Percentiles rank a stretch among this genome's conserved stretches.
These are phyloP conservation scores for Penicillium sp. DNA, from an alignment of 2,329 filamentous ascomycete genomes.

Conservation along the genomic window DNA sequence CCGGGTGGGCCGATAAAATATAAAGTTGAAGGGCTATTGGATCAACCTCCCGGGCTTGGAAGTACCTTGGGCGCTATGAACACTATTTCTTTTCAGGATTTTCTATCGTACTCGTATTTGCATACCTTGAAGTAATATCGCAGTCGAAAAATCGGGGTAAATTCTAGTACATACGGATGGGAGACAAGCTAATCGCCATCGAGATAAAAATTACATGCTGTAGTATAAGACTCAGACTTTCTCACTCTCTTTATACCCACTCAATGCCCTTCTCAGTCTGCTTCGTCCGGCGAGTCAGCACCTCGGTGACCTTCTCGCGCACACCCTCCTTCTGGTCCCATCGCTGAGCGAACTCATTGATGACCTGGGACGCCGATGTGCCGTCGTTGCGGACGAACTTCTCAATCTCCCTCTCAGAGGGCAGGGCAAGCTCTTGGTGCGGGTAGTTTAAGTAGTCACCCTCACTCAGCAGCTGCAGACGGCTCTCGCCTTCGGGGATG, in stretches of 20 bases:
- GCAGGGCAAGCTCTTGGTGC: constrained; percentile 69
- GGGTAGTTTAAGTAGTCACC: constrained; percentile 74
- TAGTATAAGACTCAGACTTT: constrained; percentile 11
- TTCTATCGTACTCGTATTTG: too few species aligned
- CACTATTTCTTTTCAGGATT: too few species aligned
- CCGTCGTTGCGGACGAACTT: constrained; percentile 47
- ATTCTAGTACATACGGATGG: constrained; percentile 27
- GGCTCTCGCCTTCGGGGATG: constrained; percentile 47
- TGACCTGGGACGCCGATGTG: constrained; percentile 61
- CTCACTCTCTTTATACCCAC: constrained; percentile 30
- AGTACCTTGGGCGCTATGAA: too few species aligned
- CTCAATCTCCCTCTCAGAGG: constrained; percentile 65
- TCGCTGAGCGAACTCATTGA: constrained; percentile 64
- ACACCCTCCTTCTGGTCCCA: constrained; percentile 71
- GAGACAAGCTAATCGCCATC: constrained; percentile 5
- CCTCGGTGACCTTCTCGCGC: constrained; percentile 68
- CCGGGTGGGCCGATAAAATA: constrained; percentile 5
- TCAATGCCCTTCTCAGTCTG: constrained; percentile 47
- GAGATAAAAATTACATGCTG: constrained; percentile 27
- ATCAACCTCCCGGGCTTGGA: too few species aligned
- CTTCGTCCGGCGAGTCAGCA: constrained; percentile 66
- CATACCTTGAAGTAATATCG: too few species aligned
- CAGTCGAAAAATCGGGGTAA: constrained; percentile 14
- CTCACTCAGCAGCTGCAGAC: constrained; percentile 65
- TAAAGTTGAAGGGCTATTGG: too few species aligned